Evolutionary conservation across 2,329 filamentous ascomycete genomes (phyloP), one percentile per base, ranked within the genome.

Genomic region (Plenodomus lindquistii): DNA sequence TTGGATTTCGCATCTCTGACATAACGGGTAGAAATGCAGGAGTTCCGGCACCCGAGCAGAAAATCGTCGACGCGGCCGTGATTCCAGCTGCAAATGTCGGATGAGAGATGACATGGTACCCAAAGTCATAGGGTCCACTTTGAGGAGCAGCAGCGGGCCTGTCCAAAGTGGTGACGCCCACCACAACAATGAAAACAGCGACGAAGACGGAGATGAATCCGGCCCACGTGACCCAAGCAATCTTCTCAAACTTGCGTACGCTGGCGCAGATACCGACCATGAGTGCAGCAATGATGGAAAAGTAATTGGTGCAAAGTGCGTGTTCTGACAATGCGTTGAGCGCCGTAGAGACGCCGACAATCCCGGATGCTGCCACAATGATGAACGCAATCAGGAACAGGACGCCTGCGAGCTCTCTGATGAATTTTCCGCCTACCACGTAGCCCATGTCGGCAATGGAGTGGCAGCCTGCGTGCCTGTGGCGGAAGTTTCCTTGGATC

Each of bases 11-110:
- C 83, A 87, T 87, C 70, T 87, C 85, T 0, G 80, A 81, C 44
- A 87, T 86, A 48, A 87, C 81, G 4, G 83, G 82, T 1, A 87
- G 70, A 60, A 86, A 87, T 1, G 82, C 81, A 0, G 79, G 81
- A 0, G 83, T 85, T 16, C 80, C 82, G 0, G 83, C 80, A 6
- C 77, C 79, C 2, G 81, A 82, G 47, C 81, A 79, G 68, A 86
- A 84, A 52, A 87, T 85, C 2, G 81, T 84, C 2, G 77, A 75
- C 0, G 34, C 55, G 3, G 83, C 81, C 0, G 79, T 80, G 57
- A 86, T 84, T 7, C 81, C 84, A 1, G 76, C 78, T 0, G 79
- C 78, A 60, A 87, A 87, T 17, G 73, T 78, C 0, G 84, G 82
- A 55, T 80, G 70, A 7, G 76, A 79, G 48, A 86, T 79, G 11